Evolutionary conservation across 1,284 basidiomycete species (phyloP).

Genomic region (Cerrena zonata): DNA sequence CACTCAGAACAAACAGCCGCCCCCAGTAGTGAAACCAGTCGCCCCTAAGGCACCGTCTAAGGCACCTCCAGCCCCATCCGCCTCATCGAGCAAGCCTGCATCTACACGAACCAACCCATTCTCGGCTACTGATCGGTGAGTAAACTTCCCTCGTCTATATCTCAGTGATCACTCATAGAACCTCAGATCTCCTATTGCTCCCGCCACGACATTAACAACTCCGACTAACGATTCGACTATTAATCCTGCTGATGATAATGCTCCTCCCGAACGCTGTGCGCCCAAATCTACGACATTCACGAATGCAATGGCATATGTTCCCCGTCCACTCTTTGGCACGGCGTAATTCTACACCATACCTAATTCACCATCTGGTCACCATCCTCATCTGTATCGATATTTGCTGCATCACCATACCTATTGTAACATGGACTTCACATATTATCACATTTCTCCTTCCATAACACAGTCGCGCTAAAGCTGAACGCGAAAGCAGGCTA

Average conservation of each 20-base stretch:
- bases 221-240: constrained; percentile 15
- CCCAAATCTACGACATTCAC: constrained; percentile 19
- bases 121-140: constrained; percentile 68
- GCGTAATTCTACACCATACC: constrained; percentile 42
- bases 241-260: constrained; percentile 13
- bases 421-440: too few relatives aligned
- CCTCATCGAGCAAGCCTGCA: constrained; percentile 13
- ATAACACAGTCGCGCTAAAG: constrained; percentile 56
- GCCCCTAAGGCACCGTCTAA: neutral
- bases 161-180: constrained; percentile 65
- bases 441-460: constrained; percentile 10
- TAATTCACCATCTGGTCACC: too few relatives aligned
- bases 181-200: constrained; percentile 38
- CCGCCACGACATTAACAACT: constrained; percentile 12
- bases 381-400: constrained; percentile 18
- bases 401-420: neutral
- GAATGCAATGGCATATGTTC: constrained; percentile 48
- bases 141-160: constrained; percentile 22
- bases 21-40: constrained; percentile 5
- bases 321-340: constrained; percentile 56
- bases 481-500: constrained; percentile 59
- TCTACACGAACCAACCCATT: constrained; percentile 41
- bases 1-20: constrained; percentile 2
- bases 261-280: constrained; percentile 21
- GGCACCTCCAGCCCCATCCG: constrained; percentile 2